phyloP scores from a whole-genome alignment of 202 grass and related monocot species.

The Carex arenaria region DNA sequence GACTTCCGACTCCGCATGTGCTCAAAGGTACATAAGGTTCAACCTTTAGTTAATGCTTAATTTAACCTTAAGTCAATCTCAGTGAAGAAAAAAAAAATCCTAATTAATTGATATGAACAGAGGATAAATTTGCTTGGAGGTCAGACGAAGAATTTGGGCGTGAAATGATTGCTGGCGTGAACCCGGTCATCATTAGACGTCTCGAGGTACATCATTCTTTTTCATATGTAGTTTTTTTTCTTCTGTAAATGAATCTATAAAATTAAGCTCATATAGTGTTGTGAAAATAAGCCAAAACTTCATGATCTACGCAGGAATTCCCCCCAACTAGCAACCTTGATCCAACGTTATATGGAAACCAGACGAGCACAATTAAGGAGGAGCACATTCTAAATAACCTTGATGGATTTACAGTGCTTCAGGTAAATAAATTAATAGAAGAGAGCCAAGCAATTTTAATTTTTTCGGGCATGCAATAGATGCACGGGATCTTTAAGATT shows the following conservation, averaged over 20 bases:
- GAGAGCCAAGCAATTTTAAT: no score
- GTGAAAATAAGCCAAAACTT: background rate
- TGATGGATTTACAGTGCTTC: constrained; percentile 39
- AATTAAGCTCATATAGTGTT: background rate
- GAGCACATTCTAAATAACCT: constrained; percentile 53
- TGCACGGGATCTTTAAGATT: no score
- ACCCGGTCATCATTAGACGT: constrained; percentile 64
- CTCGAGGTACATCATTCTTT: constrained; percentile 38
- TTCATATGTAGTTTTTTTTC: background rate
- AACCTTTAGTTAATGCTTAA: background rate
- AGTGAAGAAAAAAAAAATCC: background rate
- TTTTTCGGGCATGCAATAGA: no score
- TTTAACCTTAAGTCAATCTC: background rate
- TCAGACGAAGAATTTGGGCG: constrained; percentile 79
- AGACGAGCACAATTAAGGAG: constrained; percentile 70
- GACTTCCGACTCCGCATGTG: constrained; percentile 61
- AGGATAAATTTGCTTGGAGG: constrained; percentile 58
- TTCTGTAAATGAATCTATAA: background rate
- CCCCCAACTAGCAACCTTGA: constrained; percentile 72
- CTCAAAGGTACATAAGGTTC: constrained; percentile 43
- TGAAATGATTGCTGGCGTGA: constrained; percentile 92
- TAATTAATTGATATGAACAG: constrained; percentile 15
- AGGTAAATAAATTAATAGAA: constrained; percentile 34
- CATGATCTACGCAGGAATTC: constrained; percentile 47
- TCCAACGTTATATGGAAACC: constrained; percentile 46